These are phyloP conservation scores for Ophiostoma himal-ulmi DNA, from an alignment of 2,329 filamentous ascomycete species.

Conservation along the genomic window DNA sequence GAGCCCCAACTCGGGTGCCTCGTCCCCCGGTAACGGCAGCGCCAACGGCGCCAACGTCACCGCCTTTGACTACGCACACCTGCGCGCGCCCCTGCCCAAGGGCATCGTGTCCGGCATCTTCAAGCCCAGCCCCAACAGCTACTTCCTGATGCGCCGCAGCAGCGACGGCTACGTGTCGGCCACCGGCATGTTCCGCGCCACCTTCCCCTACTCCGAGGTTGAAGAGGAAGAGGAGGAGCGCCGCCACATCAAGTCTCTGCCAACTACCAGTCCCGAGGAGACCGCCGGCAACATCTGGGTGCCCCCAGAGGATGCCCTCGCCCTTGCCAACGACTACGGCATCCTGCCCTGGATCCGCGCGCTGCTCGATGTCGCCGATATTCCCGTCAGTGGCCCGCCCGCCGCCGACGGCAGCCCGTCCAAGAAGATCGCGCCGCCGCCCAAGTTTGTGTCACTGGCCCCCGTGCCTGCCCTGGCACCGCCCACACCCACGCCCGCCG, in stretches of 20 bases:
- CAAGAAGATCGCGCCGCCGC: constrained; percentile 74
- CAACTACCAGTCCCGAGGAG: constrained; percentile 80
- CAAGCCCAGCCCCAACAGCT: constrained; percentile 79
- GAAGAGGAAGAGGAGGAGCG: constrained; percentile 71
- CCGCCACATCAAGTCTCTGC: constrained; percentile 75
- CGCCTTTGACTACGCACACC: constrained; percentile 90
- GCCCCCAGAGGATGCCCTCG: constrained; percentile 71
- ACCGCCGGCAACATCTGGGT: constrained; percentile 98
- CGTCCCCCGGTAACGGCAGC: constrained; percentile 62
- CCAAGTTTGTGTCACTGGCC: constrained; percentile 54
- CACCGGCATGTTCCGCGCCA: constrained; percentile 89
- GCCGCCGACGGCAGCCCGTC: constrained; percentile 52
- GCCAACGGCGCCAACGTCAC: constrained; percentile 67
- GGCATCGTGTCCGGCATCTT: constrained; percentile 92
- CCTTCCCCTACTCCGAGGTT: constrained; percentile 70
- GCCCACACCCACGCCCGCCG: constrained; percentile 41
- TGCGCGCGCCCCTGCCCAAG: constrained; percentile 86
- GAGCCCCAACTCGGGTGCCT: constrained; percentile 34
- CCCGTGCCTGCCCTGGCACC: constrained; percentile 42
- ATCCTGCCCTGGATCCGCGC: constrained; percentile 85
- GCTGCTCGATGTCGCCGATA: constrained; percentile 82
- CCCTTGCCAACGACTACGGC: constrained; percentile 78
- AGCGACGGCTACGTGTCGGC: constrained; percentile 78
- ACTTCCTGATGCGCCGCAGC: constrained; percentile 93
- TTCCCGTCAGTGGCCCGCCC: constrained; percentile 46